phyloP scores from a whole-genome alignment of 768 basidiomycete genomes.

The Coprinopsis sp. region DNA sequence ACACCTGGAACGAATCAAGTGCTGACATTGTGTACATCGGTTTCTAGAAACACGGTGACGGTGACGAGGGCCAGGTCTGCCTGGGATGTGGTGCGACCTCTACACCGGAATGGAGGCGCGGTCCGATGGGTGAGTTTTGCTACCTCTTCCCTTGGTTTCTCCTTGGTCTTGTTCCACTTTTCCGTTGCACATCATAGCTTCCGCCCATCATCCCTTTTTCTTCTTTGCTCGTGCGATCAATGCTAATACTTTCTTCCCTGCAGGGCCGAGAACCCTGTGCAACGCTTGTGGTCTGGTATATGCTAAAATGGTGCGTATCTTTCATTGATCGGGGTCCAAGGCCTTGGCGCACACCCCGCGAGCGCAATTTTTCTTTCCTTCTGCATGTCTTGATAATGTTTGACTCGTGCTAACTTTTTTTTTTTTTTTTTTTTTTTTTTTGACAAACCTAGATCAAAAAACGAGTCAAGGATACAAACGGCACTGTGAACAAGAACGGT shows the following conservation, averaged over 20 bases:
- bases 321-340: no score
- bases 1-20: background rate
- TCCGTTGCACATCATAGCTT: background rate
- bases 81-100: conserved; percentile 79
- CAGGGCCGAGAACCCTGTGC: conserved; percentile 78
- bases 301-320: conserved; percentile 67
- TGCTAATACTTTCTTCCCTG: background rate
- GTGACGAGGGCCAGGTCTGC: conserved; percentile 60
- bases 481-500: no score
- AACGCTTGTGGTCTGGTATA: conserved; percentile 86
- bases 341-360: no score
- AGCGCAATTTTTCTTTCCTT: background rate
- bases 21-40: background rate
- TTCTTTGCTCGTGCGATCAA: background rate
- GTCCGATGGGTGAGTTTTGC: conserved; percentile 64
- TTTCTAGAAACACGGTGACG: conserved; percentile 7
- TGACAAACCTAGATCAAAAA: conserved; percentile 22
- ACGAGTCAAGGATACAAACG: conserved; percentile 16
- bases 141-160: conserved; percentile 2
- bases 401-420: background rate
- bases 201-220: background rate
- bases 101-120: conserved; percentile 84
- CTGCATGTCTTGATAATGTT: background rate
- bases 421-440: no score
- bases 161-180: background rate